Evolutionary conservation across 495 filamentous ascomycete genomes (phyloP), one percentile per base, ranked within the genome.

Genomic region (Sphaerosporella brunnea): DNA sequence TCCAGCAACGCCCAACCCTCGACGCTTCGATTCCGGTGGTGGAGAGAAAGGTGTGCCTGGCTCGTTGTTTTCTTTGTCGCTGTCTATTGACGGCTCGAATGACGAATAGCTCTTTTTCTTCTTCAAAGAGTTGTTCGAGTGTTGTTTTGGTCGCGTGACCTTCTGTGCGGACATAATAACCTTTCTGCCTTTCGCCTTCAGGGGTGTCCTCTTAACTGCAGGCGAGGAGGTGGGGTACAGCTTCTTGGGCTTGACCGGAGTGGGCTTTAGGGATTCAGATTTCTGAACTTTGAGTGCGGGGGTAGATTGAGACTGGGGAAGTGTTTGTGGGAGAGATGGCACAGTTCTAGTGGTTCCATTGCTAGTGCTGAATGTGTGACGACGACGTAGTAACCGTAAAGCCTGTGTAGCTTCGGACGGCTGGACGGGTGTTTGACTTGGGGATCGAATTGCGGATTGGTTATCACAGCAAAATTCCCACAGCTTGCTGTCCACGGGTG

Each of bases 391-490:
- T 18, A 59, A 28, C 9, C 56, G 47, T n/a, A 59, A 42, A 13
- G 56, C 56, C 32, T 58, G 48, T 19, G 49, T 59, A 15, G 55
- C 56, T 24, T 58, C 52, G 2, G 52, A 28, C n/a, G 56, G 56
- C 18, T 59, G 52, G 20, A 36, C 25, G 3, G 41, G 47, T 18
- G 56, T 34, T 24, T 37, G 48, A 26, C 26, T 45, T 13, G 56
- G 55, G 1, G 48, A 52, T 25, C 48, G 55, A 30, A 59, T 59
- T 41, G 53, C 58, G 1, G 51, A 47, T 28, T 60, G 58, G 41
- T 61, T 61, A 37, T 61, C 58, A 35, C 57, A 60, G 25, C 50
- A 60, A 21, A 61, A 60, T 42, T 61, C 58, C 57, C 57, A 61
- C 21, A 61, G 45, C 30, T 49, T 60, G 21, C 50, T 61, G 15